Conservation (phyloP, 352 stramenopile genomes). For the Pythium coloratum region DNA sequence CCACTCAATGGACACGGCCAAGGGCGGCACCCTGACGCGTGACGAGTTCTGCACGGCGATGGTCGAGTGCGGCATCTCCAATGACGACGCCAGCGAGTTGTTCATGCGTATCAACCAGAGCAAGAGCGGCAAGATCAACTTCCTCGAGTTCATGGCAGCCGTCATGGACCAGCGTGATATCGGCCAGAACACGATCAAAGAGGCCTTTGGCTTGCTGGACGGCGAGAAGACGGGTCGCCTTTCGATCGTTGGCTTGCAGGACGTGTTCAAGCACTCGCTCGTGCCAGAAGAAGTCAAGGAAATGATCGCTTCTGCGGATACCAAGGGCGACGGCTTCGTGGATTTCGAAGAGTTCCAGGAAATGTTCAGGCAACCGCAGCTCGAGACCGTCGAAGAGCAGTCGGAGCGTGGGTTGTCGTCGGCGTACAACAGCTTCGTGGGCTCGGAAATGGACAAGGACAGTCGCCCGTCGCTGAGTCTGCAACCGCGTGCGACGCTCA, state of each 20-base stretch:
- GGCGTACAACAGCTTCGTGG: slow-evolving; percentile 17
- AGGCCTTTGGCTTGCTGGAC: slow-evolving; percentile 90
- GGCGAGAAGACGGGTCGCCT: slow-evolving; percentile 90
- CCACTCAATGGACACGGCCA: slow-evolving; percentile 83
- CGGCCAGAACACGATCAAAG: slow-evolving; percentile 90
- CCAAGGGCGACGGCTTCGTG: slow-evolving; percentile 77
- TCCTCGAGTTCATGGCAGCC: slow-evolving; percentile 95
- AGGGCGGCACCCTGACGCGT: slow-evolving; percentile 87
- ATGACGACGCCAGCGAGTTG: slow-evolving; percentile 76
- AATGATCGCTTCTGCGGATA: slow-evolving; percentile 89
- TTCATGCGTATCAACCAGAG: slow-evolving; percentile 81
- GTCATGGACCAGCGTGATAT: slow-evolving; percentile 90
- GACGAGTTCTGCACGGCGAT: slow-evolving; percentile 93
- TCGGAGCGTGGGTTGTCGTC: slow-evolving; percentile 12
- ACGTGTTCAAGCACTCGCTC: slow-evolving; percentile 89
- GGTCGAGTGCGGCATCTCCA: slow-evolving; percentile 81
- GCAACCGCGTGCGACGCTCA: slow-evolving; percentile 6
- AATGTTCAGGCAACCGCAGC: slow-evolving; percentile 47
- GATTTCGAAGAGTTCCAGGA: slow-evolving; percentile 91
- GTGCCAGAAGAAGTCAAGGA: slow-evolving; percentile 85
- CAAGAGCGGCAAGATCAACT: slow-evolving; percentile 88
- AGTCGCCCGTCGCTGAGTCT: not conserved
- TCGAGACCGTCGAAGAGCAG: slow-evolving; percentile 39
- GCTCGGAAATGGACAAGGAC: slow-evolving; percentile 5
- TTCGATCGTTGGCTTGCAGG: slow-evolving; percentile 86